Base-by-base conservation (phyloP, 2,329 filamentous ascomycete species). In the Fusarium acutatum region DNA sequence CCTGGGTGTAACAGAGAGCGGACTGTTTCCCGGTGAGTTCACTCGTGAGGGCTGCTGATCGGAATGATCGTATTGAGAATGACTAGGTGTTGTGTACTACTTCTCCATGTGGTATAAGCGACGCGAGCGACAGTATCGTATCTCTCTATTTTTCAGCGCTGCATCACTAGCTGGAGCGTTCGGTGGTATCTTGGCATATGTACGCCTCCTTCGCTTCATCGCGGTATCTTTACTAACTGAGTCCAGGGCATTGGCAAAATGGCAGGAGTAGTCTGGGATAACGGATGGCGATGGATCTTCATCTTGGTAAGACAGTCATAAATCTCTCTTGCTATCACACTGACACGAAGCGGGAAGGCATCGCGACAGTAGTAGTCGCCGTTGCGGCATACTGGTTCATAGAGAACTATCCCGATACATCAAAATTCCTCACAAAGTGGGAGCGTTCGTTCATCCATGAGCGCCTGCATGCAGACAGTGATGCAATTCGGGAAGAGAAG, bases 401-500 rank as follows among this genome's bases (percentile, higher is more conserved):
- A n/a, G 86, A 91, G 60, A 91, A 93, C 80, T 92, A 91, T 63
- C 90, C 90, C 0, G 83, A 85, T 38, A 91, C 86, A 0, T 88
- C 90, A 7, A 84, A 83, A 5, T 92, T 92, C 71, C 82, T 92
- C 15, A 85, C 83, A 0, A 82, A 87, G 13, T 82, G 81, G 9
- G 89, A 91, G 75, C 84, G 90, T 4, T 81, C 84, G 0, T 89
- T 87, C 64, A 88, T 94, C 54, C 86, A 89, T 28, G 84, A 87
- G 15, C 89, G 93, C 0, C 85, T 95, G 1, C 89, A 89, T 15
- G 86, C 87, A 10, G 92, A 95, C 74, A 91, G 88, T 70, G 92
- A 95, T 76, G 90, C 92, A 0, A 93, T 90, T 0, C 88, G 90
- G 10, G 84, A 91, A 53, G 93, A 96, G 73, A 78, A 83, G 1